Conservation (phyloP, 2,329 filamentous ascomycete species). For the Aspergillus sp. region DNA sequence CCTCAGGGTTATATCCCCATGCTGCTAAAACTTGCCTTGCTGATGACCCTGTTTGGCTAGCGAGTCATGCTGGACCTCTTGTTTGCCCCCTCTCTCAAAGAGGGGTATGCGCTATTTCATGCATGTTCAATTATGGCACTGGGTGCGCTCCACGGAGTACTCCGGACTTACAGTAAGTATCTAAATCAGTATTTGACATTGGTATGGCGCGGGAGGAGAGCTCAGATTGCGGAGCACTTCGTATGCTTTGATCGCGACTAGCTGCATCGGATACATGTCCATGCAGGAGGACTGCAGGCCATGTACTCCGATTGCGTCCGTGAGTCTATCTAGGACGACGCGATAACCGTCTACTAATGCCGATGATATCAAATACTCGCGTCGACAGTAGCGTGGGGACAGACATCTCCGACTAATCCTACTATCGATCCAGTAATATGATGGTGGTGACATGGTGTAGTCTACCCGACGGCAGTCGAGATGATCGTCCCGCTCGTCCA, state of each 20-base stretch:
- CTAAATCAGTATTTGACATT: not conserved
- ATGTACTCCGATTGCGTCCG: not conserved
- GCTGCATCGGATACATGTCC: not conserved
- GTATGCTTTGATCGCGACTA: not conserved
- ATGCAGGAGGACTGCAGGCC: conserved; percentile 5
- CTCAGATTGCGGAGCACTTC: not conserved
- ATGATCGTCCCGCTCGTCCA: conserved; percentile 21
- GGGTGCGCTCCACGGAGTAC: not conserved
- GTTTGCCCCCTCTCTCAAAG: not conserved
- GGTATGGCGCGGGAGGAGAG: not conserved
- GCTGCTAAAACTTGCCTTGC: not conserved
- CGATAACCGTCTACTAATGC: not conserved
- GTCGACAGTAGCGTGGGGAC: not conserved
- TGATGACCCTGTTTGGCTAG: not conserved
- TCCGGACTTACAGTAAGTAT: conserved; percentile 1
- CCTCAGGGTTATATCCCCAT: not conserved
- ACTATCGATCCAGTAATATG: conserved; percentile 7
- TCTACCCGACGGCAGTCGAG: conserved; percentile 7
- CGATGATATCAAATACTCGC: conserved; percentile 5
- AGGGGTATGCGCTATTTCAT: conserved; percentile 4
- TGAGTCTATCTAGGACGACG: not conserved
- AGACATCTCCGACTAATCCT: not conserved
- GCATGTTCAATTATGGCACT: conserved; percentile 2
- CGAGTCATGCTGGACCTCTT: not conserved
- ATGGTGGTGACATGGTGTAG: not conserved